Evolutionary conservation across 768 basidiomycete species (phyloP), one percentile per base, ranked within the genome.

Genomic region (Epithele typhae): DNA sequence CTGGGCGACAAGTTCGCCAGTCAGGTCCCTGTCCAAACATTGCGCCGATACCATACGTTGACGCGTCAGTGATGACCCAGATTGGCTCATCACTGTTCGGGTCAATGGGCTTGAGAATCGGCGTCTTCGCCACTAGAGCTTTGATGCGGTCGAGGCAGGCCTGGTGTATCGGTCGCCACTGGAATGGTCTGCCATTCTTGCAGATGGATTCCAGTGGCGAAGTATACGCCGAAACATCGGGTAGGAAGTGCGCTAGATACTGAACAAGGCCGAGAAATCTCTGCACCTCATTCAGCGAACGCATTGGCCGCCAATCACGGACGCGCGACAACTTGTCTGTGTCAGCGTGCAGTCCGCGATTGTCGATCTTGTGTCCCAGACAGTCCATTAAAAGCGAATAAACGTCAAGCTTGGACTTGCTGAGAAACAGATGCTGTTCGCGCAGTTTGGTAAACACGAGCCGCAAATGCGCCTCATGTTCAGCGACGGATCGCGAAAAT

Each of bases 311-410:
- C 73, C 69, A 75, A 0, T 67, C 53, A 0, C 59, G 27, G 2
- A 75, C 63, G 0, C 45, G 25, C 1, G 30, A 40, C 39, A 75
- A 45, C 47, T 75, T 76, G 48, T 73, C 64, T 0, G 46, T 7
- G 27, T 72, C 65, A 0, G 65, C 60, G 37, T 69, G 65, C 0
- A 75, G 57, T 0, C 74, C 71, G 1, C 57, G 18, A 17, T 70
- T 57, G 44, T 72, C 67, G 3, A 76, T 68, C 0, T 66, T 35
- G 37, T 73, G 70, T 0, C 74, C 72, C 0, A 76, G 59, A 40
- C 66, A 70, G 27, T 71, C 64, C 37, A 72, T 44, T 4, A 33
- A 19, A 6, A 52, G 30, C 0, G 64, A 50, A 37, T 64, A 69
- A 1, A 70, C 22, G 3, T 71, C 57, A 19, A 61, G 62, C 47